A percentile compares a stretch with the other conserved stretches of the same genome.
phyloP scores from a whole-genome alignment of 768 basidiomycete species.

The Punctularia strigosozonata region DNA sequence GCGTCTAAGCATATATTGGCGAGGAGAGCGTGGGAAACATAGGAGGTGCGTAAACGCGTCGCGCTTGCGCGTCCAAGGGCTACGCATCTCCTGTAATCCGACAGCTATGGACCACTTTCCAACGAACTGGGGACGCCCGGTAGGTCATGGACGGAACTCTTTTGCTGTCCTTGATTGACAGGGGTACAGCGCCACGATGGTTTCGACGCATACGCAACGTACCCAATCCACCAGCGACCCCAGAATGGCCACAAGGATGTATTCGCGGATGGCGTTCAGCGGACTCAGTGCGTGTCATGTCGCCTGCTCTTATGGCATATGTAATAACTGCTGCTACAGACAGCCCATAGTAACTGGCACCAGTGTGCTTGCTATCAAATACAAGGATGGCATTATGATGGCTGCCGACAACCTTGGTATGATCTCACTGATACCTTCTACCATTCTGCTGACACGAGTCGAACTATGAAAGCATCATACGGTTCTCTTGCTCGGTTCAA shows the following conservation, averaged over 20 bases:
- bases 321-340: constrained; percentile 25
- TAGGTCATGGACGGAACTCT: constrained; percentile 23
- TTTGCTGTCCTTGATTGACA: not conserved
- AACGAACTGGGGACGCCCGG: constrained; percentile 74
- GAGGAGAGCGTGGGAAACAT: too few relatives aligned
- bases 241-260: constrained; percentile 36
- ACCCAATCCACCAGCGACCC: constrained; percentile 57
- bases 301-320: not conserved
- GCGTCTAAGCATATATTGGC: too few relatives aligned
- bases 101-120: constrained; percentile 71
- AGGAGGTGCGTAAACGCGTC: too few relatives aligned
- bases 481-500: constrained; percentile 96
- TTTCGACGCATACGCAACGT: constrained; percentile 66
- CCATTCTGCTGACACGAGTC: not conserved
- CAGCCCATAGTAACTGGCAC: constrained; percentile 96
- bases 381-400: constrained; percentile 95
- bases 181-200: constrained; percentile 53
- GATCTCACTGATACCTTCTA: constrained; percentile 11
- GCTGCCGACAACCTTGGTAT: constrained; percentile 94
- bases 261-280: constrained; percentile 59
- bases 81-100: constrained; percentile 1
- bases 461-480: constrained; percentile 66
- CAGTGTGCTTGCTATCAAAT: constrained; percentile 90
- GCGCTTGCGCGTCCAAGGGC: not conserved
- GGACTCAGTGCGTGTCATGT: constrained; percentile 51